A percentile compares a stretch with the other conserved stretches of the same genome.
phyloP scores from a whole-genome alignment of 441 rosid genomes.

The Cnidoscolus chayamansa region DNA sequence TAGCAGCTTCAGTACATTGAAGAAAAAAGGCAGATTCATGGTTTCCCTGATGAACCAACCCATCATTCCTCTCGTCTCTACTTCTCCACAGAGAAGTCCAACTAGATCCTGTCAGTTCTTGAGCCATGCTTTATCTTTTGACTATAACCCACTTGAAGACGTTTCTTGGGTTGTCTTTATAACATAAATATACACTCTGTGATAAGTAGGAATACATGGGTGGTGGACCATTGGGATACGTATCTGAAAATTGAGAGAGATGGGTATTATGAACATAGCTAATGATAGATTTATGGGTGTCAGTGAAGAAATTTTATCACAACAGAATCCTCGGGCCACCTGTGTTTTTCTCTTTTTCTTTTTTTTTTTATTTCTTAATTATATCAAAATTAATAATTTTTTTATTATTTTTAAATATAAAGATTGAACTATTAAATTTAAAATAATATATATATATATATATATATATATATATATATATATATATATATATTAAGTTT shows the following conservation, averaged over 20 bases:
- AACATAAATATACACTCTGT: background rate
- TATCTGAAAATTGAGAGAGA: background rate
- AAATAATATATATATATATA: too few relatives aligned
- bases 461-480: too few relatives aligned
- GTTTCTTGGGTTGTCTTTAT: too few relatives aligned
- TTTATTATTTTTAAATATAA: too few relatives aligned
- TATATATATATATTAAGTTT: too few relatives aligned
- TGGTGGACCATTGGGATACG: background rate
- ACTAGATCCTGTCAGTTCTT: background rate
- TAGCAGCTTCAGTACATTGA: conserved; percentile 16
- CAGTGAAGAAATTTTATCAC: conserved; percentile 15
- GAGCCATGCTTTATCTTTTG: background rate
- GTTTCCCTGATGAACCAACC: background rate
- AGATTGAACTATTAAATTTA: too few relatives aligned
- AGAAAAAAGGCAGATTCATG: background rate
- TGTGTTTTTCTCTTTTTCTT: background rate
- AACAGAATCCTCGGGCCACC: conserved; percentile 4
- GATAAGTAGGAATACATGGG: background rate
- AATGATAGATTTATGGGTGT: too few relatives aligned
- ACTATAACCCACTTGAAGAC: background rate
- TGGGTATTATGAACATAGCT: background rate
- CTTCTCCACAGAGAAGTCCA: too few relatives aligned
- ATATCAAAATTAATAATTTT: too few relatives aligned
- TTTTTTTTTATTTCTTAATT: too few relatives aligned
- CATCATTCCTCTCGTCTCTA: background rate